Evolutionary conservation across 2,329 filamentous ascomycete species (phyloP).

Genomic region (Alternaria sp.): DNA sequence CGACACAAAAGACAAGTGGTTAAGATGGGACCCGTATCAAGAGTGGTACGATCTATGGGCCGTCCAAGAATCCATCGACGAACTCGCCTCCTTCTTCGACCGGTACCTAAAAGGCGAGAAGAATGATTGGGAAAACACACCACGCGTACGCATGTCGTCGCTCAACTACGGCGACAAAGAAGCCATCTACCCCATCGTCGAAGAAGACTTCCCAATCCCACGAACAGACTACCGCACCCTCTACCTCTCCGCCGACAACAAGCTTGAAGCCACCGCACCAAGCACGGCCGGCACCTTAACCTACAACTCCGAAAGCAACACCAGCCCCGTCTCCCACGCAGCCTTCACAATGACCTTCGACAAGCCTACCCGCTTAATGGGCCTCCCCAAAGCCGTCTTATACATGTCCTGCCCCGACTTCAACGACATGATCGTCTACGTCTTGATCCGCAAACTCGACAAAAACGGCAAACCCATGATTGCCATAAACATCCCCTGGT

Average conservation of each 20-base stretch:
- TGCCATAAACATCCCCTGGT: constrained; percentile 52
- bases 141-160: constrained; percentile 52
- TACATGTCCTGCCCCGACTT: constrained; percentile 53
- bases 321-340: background rate
- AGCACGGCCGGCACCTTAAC: background rate
- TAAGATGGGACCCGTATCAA: constrained; percentile 19
- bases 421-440: constrained; percentile 51
- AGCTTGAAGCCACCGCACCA: background rate
- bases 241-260: constrained; percentile 10
- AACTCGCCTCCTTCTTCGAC: constrained; percentile 52
- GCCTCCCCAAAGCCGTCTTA: constrained; percentile 55
- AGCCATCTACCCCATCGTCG: constrained; percentile 19
- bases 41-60: constrained; percentile 28
- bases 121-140: constrained; percentile 58
- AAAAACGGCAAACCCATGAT: constrained; percentile 49
- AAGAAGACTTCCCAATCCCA: constrained; percentile 22
- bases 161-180: constrained; percentile 30
- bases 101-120: constrained; percentile 52
- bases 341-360: constrained; percentile 51
- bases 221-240: constrained; percentile 21
- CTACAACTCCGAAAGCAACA: constrained; percentile 12
- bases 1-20: constrained; percentile 19
- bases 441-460: constrained; percentile 23
- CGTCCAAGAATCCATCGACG: constrained; percentile 12
- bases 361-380: constrained; percentile 51